Conservation (phyloP, 345 rosid genomes). For the Bruguiera parviflora region DNA sequence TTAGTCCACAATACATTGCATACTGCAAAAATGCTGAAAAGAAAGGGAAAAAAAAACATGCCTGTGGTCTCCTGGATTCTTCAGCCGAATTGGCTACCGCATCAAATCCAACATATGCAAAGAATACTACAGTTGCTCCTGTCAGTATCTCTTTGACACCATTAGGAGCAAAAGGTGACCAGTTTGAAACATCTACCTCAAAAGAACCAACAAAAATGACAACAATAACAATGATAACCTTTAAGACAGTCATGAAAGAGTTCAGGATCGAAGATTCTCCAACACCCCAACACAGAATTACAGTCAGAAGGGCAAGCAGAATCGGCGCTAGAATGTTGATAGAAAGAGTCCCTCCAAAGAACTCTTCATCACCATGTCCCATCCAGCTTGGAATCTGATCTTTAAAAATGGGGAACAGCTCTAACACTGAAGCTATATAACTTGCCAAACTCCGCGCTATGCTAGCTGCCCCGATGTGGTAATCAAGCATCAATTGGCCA, state of each 20-base stretch:
- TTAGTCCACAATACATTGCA: too few relatives aligned
- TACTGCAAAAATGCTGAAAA: conserved; percentile 7
- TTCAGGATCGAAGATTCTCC: conserved; percentile 76
- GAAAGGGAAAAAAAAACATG: conserved; percentile 20
- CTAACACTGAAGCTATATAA: conserved; percentile 64
- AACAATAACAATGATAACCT: conserved; percentile 80
- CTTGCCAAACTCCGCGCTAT: conserved; percentile 91
- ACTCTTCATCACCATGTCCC: conserved; percentile 74
- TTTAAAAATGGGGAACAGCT: conserved; percentile 64
- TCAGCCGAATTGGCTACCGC: conserved; percentile 97
- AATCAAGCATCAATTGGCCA: conserved; percentile 85
- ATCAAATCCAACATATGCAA: conserved; percentile 97
- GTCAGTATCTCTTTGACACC: conserved; percentile 72
- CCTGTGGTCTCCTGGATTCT: conserved; percentile 92
- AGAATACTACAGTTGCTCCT: conserved; percentile 92
- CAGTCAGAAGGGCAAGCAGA: conserved; percentile 63
- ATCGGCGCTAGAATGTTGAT: conserved; percentile 76
- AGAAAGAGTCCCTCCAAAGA: conserved; percentile 76
- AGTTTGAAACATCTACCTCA: conserved; percentile 78
- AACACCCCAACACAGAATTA: conserved; percentile 72
- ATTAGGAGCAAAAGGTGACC: conserved; percentile 92
- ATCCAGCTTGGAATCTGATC: conserved; percentile 71
- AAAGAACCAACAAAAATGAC: conserved; percentile 79
- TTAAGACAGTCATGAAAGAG: conserved; percentile 72
- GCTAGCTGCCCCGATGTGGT: conserved; percentile 96